Base-by-base conservation (phyloP, 768 basidiomycete genomes). In the Mycena metata region DNA sequence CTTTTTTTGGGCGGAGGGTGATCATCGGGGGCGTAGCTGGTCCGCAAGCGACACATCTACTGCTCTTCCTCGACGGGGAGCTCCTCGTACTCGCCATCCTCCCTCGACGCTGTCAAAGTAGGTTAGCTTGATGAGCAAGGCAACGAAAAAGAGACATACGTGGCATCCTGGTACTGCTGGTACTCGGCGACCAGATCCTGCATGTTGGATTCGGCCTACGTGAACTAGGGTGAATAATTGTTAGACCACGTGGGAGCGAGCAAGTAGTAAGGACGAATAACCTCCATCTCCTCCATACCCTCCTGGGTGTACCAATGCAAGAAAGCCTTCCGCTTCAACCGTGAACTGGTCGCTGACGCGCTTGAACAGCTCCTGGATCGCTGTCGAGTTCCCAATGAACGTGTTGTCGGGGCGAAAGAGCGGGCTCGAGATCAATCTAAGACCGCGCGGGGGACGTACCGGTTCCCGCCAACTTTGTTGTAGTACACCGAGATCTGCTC, bases 241-340 rank as follows among this genome's bases (percentile, higher is more conserved):
- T n/a, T n/a, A n/a, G n/a, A n/a, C n/a, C n/a, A n/a, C n/a, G n/a
- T n/a, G n/a, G n/a, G n/a, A n/a, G n/a, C n/a, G n/a, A n/a, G n/a
- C n/a, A n/a, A n/a, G n/a, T n/a, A n/a, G n/a, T n/a, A n/a, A n/a
- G n/a, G n/a, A n/a, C n/a, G n/a, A n/a, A n/a, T n/a, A n/a, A n/a
- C 88, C 86, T 96, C 94, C 94, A 96, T 95, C 87, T 96, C 95
- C 78, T 96, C 97, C 97, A 99, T 99, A 80, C 98, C 98, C 86
- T 99, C 98, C 80, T 97, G 95, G 35, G 96, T 99, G 83, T 98
- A 98, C 96, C 96, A 97, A 81, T 97, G 94, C 90, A 96, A 88
- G 89, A 96, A 96, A 26, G 96, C 96, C 86, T 98, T 98, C 79
- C 97, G 88, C 90, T 93, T 95, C 88, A 96, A 97, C 95, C 68